A percentile compares a stretch with the other conserved stretches of the same genome.
Conservation (phyloP, 345 rosid species). For the Lagerstroemia speciosa region DNA sequence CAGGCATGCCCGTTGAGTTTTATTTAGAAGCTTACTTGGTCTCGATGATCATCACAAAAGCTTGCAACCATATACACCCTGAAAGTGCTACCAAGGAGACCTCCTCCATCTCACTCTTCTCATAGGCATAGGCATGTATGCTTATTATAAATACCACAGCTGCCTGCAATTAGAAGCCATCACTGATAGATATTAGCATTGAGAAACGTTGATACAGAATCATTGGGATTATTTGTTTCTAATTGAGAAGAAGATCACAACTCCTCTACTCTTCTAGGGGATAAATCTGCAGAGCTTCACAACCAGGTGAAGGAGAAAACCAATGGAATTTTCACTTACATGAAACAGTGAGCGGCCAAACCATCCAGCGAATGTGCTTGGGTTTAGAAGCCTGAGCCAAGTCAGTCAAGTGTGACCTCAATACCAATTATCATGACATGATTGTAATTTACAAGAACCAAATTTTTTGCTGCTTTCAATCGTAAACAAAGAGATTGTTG, state of each 20-base stretch:
- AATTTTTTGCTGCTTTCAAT: background rate
- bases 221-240: background rate
- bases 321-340: constrained; percentile 38
- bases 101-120: constrained; percentile 96
- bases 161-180: constrained; percentile 50
- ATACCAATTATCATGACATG: background rate
- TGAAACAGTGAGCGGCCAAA: constrained; percentile 94
- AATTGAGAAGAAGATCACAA: background rate
- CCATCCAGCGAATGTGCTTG: constrained; percentile 99
- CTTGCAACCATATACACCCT: constrained; percentile 98
- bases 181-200: background rate
- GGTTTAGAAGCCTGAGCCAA: constrained; percentile 80
- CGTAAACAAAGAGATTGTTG: background rate
- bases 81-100: constrained; percentile 93
- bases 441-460: no score
- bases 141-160: constrained; percentile 78
- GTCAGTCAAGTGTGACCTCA: background rate
- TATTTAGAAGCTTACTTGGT: constrained; percentile 54
- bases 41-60: constrained; percentile 83
- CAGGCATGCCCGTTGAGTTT: background rate
- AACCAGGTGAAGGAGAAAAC: background rate
- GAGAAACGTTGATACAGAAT: background rate
- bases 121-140: constrained; percentile 73
- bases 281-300: background rate
- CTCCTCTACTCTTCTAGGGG: background rate